A percentile compares a stretch with the other conserved stretches of the same genome.
These are phyloP conservation scores for Hypomyces perniciosus DNA, from an alignment of 2,329 filamentous ascomycete genomes.

Conservation along the genomic window DNA sequence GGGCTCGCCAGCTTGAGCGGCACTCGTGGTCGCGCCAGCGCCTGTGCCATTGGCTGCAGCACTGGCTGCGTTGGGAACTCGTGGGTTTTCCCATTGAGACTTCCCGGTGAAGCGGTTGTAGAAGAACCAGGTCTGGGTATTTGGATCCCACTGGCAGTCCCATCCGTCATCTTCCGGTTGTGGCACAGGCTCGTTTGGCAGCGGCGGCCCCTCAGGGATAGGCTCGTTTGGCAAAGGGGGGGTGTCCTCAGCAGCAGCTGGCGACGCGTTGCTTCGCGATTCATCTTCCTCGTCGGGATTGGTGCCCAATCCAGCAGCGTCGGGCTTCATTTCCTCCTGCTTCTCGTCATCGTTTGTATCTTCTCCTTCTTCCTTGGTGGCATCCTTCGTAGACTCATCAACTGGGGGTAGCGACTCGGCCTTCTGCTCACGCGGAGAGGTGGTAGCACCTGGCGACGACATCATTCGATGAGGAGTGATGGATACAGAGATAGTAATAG, in stretches of 20 bases:
- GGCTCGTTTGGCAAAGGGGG: conserved; percentile 34
- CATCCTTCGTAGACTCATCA: conserved; percentile 8
- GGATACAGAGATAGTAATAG: background rate
- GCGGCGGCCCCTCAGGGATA: conserved; percentile 28
- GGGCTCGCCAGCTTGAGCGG: conserved; percentile 15
- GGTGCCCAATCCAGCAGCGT: conserved; percentile 9
- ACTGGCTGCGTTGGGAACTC: conserved; percentile 48
- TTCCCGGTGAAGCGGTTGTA: conserved; percentile 71
- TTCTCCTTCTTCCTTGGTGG: conserved; percentile 12
- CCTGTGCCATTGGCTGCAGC: conserved; percentile 24
- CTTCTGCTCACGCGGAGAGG: conserved; percentile 2
- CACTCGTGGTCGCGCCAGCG: conserved; percentile 17
- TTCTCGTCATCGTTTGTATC: conserved; percentile 21
- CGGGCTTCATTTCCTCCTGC: conserved; percentile 15
- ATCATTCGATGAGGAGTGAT: background rate
- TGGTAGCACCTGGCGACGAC: conserved; percentile 10
- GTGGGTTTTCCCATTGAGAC: conserved; percentile 83
- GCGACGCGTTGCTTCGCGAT: conserved; percentile 3
- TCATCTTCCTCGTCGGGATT: conserved; percentile 4
- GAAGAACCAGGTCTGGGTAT: conserved; percentile 69
- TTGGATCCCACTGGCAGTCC: conserved; percentile 71
- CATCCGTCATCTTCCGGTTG: conserved; percentile 67
- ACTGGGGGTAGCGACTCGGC: conserved; percentile 12
- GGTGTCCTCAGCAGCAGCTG: conserved; percentile 16
- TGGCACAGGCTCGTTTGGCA: conserved; percentile 39